These are phyloP conservation scores for Phytophthora citricola DNA, from an alignment of 352 stramenopile genomes.

Conservation along the genomic window DNA sequence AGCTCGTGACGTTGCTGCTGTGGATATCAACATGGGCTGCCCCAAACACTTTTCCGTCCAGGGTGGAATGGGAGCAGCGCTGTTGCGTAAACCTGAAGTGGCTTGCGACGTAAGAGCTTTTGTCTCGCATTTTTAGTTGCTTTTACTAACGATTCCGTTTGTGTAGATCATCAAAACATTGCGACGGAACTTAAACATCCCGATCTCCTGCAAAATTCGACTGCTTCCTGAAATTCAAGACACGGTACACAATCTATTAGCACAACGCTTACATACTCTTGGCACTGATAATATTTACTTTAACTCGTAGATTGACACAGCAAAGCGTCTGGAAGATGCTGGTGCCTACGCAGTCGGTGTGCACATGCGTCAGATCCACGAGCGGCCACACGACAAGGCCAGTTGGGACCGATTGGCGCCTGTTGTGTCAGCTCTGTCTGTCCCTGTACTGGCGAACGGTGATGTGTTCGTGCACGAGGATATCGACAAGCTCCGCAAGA, in stretches of 20 bases:
- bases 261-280: no score
- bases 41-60: conserved; percentile 94
- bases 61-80: conserved; percentile 91
- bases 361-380: conserved; percentile 70
- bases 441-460: conserved; percentile 91
- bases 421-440: conserved; percentile 71
- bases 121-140: background rate
- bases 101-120: conserved; percentile 70
- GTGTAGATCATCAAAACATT: conserved; percentile 84
- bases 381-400: conserved; percentile 69
- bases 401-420: conserved; percentile 77
- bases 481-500: conserved; percentile 61
- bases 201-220: conserved; percentile 91
- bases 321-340: conserved; percentile 66
- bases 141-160: background rate
- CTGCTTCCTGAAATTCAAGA: conserved; percentile 66
- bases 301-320: conserved; percentile 61
- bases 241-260: conserved; percentile 48
- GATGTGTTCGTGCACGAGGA: conserved; percentile 86
- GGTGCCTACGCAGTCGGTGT: conserved; percentile 75
- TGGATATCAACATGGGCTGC: conserved; percentile 97
- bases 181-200: conserved; percentile 79
- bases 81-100: conserved; percentile 89
- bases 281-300: no score
- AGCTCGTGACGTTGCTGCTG: conserved; percentile 84